Evolutionary conservation across 2,329 filamentous ascomycete species (phyloP), one percentile per base, ranked within the genome.

Genomic region (Fusarium temperatum): DNA sequence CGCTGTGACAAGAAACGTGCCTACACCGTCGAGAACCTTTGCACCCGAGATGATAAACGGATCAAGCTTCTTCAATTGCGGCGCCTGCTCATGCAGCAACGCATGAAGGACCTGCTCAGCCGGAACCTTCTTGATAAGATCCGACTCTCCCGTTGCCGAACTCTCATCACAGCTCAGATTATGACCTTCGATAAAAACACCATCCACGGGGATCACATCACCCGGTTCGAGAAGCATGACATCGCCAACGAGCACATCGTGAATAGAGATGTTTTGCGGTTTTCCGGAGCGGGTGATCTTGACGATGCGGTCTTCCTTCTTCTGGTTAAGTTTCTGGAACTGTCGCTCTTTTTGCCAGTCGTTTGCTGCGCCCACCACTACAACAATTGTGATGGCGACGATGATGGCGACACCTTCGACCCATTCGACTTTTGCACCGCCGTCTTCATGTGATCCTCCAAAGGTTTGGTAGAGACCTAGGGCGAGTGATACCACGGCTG

Each of bases 91-190:
- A 0, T 67, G 42, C 6, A 71, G 8, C 17, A 92, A 84, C 14
- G 85, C 84, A 35, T 86, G 82, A 81, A 88, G 89, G 58, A 91
- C 90, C 56, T 89, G 85, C n/a, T 90, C 85, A 8, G 87, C 90
- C 7, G 84, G 79, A 0, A 87, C 89, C 83, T 94, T 94, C 81
- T 90, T 92, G 79, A 93, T 88, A 54, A 91, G 87, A 75, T 94
- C 91, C 1, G 91, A 93, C 81, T 94, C 92, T 67, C 92, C 92
- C 38, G 92, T 94, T 1, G 90, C 90, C 12, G 91, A 93, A 9
- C 91, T 93, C 78, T 94, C 92, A 74, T 94, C 92, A 76, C 91
- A 94, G 79, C 91, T 85, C 32, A 86, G 74, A 15, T 82, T 82
- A 60, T 86, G 83, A 2, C 85, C 85, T 15, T 86, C 84, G 69